Evolutionary conservation across 371 early-diverging fungal genomes (phyloP).

Genomic region (Mortierella polycephala): DNA sequence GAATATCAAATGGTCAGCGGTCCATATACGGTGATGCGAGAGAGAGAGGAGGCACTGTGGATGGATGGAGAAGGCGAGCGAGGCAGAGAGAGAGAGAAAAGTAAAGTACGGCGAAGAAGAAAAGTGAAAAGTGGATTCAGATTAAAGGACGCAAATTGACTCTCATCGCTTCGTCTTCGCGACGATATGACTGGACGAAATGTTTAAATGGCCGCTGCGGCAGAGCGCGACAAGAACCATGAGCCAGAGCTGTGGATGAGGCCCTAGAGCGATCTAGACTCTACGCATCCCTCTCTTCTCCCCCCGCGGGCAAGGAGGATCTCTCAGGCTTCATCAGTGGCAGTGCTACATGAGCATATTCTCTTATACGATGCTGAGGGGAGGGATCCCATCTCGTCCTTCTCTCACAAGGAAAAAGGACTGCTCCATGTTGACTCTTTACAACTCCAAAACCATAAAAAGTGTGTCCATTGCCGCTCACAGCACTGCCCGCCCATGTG

Average conservation of each 20-base stretch:
- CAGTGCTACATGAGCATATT: too few species aligned
- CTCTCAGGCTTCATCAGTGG: too few species aligned
- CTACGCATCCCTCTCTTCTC: neutral
- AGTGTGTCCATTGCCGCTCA: neutral
- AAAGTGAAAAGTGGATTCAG: neutral
- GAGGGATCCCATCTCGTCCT: too few species aligned
- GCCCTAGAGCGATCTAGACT: neutral
- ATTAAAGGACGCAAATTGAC: neutral
- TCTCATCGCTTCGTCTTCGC: neutral
- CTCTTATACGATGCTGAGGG: too few species aligned
- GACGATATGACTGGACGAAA: neutral
- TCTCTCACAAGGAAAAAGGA: neutral
- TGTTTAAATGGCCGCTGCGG: slow-evolving; percentile 13
- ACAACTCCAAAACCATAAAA: neutral
- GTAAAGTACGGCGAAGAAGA: too few species aligned
- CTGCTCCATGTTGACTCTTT: neutral
- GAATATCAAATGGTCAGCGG: too few species aligned
- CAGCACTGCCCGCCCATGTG: slow-evolving; percentile 5
- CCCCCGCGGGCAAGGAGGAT: neutral
- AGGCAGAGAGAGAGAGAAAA: too few species aligned
- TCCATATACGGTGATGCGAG: too few species aligned
- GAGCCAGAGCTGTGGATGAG: slow-evolving; percentile 13
- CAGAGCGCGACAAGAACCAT: neutral
- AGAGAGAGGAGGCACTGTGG: too few species aligned
- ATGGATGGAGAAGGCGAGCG: too few species aligned